phyloP scores from a whole-genome alignment of 805 yeast genomes.

The Kuraishia ogatae region DNA sequence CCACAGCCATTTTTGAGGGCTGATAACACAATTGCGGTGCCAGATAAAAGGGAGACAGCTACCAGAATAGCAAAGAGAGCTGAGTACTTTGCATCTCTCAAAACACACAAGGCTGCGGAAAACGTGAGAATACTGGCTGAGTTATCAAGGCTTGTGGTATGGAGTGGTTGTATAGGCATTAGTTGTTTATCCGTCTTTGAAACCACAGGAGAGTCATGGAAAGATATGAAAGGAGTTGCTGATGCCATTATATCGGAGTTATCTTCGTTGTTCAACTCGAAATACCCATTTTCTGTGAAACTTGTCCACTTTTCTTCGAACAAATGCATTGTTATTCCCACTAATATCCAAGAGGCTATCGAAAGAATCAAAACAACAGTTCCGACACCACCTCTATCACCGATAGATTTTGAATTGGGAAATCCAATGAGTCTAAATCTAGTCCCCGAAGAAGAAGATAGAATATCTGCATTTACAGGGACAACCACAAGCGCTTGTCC shows the following conservation, averaged over 20 bases:
- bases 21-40: conserved; percentile 29
- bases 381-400: conserved; percentile 11
- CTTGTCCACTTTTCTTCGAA: conserved; percentile 12
- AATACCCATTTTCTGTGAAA: conserved; percentile 13
- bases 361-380: background rate
- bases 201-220: conserved; percentile 19
- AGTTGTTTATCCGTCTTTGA: conserved; percentile 17
- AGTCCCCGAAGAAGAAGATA: conserved; percentile 4
- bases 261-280: conserved; percentile 10
- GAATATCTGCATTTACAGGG: background rate
- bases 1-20: conserved; percentile 35
- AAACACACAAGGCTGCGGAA: conserved; percentile 32
- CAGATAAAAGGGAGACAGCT: conserved; percentile 25
- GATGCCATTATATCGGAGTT: conserved; percentile 18
- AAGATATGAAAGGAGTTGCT: conserved; percentile 13
- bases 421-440: conserved; percentile 6
- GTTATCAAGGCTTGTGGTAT: conserved; percentile 22
- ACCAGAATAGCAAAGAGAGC: conserved; percentile 22
- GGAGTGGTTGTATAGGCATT: conserved; percentile 19
- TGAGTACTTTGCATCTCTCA: conserved; percentile 29
- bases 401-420: conserved; percentile 2
- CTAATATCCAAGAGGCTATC: conserved; percentile 5
- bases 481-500: background rate
- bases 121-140: conserved; percentile 28
- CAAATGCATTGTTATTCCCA: conserved; percentile 5